Percentiles rank a stretch among this genome's conserved stretches.
Conservation (phyloP, 768 basidiomycete genomes). For the Tulasnella sp. region DNA sequence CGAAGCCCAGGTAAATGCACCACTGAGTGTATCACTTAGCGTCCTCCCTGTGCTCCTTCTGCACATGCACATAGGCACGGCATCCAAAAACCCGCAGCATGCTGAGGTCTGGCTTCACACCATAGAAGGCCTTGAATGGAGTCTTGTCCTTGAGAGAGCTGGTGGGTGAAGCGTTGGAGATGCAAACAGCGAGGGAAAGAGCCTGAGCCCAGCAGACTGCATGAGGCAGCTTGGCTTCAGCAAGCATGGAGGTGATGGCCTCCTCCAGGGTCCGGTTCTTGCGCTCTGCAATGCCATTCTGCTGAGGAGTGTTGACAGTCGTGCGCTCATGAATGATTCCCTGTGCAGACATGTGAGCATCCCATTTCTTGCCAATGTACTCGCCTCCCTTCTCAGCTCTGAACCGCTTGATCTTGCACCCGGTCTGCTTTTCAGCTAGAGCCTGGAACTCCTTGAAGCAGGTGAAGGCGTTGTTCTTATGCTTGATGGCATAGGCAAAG, state of each 20-base stretch:
- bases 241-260: background rate
- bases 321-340: slow-evolving; percentile 13
- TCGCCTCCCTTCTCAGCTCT: no score
- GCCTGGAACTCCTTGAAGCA: no score
- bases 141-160: background rate
- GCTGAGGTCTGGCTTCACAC: background rate
- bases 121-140: background rate
- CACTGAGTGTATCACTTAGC: background rate
- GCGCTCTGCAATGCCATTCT: slow-evolving; percentile 13
- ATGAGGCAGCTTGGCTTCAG: background rate
- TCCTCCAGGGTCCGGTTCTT: background rate
- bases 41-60: background rate
- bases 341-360: background rate
- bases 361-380: no score
- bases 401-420: no score
- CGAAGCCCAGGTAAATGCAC: background rate
- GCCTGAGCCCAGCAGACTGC: slow-evolving; percentile 6
- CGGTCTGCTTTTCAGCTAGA: no score
- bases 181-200: background rate
- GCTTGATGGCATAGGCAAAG: no score
- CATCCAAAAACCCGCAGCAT: background rate
- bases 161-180: background rate
- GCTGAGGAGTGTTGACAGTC: slow-evolving; percentile 8
- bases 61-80: background rate
- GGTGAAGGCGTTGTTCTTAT: no score